A percentile compares a stretch with the other conserved stretches of the same genome.
Evolutionary conservation across 805 yeast species (phyloP).

Genomic region (Wilhelminamyces savonicus): DNA sequence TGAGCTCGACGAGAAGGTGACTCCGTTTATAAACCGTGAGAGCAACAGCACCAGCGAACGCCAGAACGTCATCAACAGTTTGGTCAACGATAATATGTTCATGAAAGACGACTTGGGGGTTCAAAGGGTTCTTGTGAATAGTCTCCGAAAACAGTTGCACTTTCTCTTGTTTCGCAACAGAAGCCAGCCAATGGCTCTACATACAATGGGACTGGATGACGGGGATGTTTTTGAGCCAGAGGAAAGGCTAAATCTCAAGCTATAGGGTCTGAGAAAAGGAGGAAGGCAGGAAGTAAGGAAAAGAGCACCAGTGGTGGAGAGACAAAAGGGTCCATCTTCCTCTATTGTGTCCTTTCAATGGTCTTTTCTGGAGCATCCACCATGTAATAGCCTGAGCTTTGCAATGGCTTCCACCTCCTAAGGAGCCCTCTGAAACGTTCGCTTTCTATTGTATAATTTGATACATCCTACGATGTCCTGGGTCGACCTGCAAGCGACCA

Average conservation of each 20-base stretch:
- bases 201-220: neutral
- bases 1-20: constrained; percentile 33
- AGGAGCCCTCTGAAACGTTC: too few relatives aligned
- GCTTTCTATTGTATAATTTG: too few relatives aligned
- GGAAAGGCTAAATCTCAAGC: neutral
- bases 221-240: neutral
- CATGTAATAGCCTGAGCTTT: too few relatives aligned
- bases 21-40: constrained; percentile 26
- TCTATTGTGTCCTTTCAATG: too few relatives aligned
- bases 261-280: too few relatives aligned
- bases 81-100: constrained; percentile 31
- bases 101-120: constrained; percentile 42
- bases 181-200: neutral
- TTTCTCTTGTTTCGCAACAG: constrained; percentile 38
- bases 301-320: too few relatives aligned
- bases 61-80: constrained; percentile 17
- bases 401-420: too few relatives aligned
- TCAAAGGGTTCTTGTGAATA: constrained; percentile 39
- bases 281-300: too few relatives aligned
- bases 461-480: too few relatives aligned
- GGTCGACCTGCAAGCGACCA: too few relatives aligned
- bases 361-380: too few relatives aligned
- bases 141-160: constrained; percentile 46
- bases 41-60: constrained; percentile 16
- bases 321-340: too few relatives aligned